phyloP scores from a whole-genome alignment of 495 filamentous ascomycete species.

The Daldinia grandis region DNA sequence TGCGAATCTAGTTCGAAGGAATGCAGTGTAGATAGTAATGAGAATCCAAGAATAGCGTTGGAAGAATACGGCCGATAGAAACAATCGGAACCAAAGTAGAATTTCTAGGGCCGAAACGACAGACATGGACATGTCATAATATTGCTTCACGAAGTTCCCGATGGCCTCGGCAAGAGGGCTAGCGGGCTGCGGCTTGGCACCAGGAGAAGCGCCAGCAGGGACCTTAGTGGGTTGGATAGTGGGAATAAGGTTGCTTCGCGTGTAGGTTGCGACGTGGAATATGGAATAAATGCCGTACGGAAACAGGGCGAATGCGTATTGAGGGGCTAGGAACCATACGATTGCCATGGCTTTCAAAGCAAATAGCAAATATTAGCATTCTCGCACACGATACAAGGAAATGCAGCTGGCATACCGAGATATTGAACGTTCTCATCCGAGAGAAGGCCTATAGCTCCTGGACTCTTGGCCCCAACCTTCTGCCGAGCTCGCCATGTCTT shows the following conservation, averaged over 20 bases:
- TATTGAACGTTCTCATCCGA: slow-evolving; percentile 98
- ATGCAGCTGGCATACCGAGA: slow-evolving; percentile 70
- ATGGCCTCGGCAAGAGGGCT: slow-evolving; percentile 81
- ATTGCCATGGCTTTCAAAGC: slow-evolving; percentile 84
- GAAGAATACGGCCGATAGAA: slow-evolving; percentile 82
- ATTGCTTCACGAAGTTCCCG: slow-evolving; percentile 93
- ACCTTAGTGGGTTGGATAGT: slow-evolving; percentile 62
- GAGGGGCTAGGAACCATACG: slow-evolving; percentile 91
- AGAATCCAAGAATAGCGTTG: slow-evolving; percentile 90
- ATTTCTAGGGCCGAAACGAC: slow-evolving; percentile 81
- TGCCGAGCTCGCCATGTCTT: slow-evolving; percentile 90
- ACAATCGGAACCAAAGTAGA: slow-evolving; percentile 80
- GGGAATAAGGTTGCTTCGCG: slow-evolving; percentile 74
- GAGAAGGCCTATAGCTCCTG: slow-evolving; percentile 68
- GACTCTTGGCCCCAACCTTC: slow-evolving; percentile 66
- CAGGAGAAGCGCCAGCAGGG: slow-evolving; percentile 63
- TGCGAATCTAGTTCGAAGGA: slow-evolving; percentile 87
- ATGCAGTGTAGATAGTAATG: slow-evolving; percentile 82
- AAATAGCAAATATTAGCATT: slow-evolving; percentile 10
- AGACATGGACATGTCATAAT: slow-evolving; percentile 91
- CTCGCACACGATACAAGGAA: not conserved
- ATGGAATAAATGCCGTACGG: slow-evolving; percentile 97
- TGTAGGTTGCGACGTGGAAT: slow-evolving; percentile 94
- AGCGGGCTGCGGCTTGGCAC: slow-evolving; percentile 68
- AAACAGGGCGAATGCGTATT: slow-evolving; percentile 87